Evolutionary conservation across 2,329 filamentous ascomycete genomes (phyloP), one percentile per base, ranked within the genome.

Genomic region (Dactylonectria macrodidyma): DNA sequence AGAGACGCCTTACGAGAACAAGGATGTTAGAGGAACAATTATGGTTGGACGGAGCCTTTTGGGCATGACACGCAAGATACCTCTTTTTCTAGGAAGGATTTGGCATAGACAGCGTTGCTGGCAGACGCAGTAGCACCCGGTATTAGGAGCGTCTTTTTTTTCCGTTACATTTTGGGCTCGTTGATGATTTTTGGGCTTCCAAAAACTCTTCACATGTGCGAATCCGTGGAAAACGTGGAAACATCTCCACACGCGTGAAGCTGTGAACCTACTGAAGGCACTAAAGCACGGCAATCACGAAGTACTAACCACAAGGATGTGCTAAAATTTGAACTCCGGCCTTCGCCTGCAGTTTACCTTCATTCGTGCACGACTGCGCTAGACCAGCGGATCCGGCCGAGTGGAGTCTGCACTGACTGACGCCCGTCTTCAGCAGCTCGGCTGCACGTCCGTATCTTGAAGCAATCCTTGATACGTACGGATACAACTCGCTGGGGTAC

Each of bases 391-490:
- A 54, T 34, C 64, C 47, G 55, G 65, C 65, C 41, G 59, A 34
- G 26, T 41, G 48, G 54, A 26, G 62, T 14, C 24, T 24, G 58
- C 46, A 62, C 24, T 58, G 52, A 47, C 36, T 30, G 26, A 52
- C 63, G 52, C 19, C 63, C 59, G 64, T 46, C 47, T 46, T 38
- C 22, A 38, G 36, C 64, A 62, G 59, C 64, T 59, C 47, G 55
- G 65, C 46, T 65, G 48, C 59, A 55, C 55, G 56, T 59, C 62
- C 54, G 54, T 64, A 59, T 58, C 62, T 59, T 64, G 52, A 62
- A 56, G 59, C 61, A 19, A 30, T 30, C 7, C 26, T 30, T 7
- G 26, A 30, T 19, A 19, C 19, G 19, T 19, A 19, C 19, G 19
- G 19, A 19, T 30, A 30, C 7, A 30, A 58, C 12, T 57, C 33